phyloP scores from a whole-genome alignment of 2,329 filamentous ascomycete species.

The Fonsecaea pedrosoi region DNA sequence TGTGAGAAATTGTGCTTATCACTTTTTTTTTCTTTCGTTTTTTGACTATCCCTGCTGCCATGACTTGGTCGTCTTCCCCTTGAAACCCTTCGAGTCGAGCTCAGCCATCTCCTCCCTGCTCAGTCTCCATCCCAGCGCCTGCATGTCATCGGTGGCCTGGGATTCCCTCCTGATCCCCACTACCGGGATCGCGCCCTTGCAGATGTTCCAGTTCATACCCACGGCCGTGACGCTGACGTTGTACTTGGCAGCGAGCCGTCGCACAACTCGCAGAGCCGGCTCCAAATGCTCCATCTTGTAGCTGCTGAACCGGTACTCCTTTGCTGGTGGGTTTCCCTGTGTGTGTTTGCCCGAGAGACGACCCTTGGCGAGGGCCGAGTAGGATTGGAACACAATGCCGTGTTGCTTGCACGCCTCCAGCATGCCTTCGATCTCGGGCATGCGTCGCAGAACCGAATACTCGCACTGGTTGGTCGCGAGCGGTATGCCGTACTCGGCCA shows the following conservation, averaged over 20 bases:
- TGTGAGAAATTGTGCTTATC: too few relatives aligned
- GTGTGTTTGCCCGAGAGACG: slow-evolving; percentile 52
- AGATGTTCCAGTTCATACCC: slow-evolving; percentile 54
- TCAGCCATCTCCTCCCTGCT: slow-evolving; percentile 50
- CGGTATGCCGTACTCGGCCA: slow-evolving; percentile 48
- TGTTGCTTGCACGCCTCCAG: slow-evolving; percentile 50
- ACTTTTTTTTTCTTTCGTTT: too few relatives aligned
- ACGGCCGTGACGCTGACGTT: slow-evolving; percentile 48
- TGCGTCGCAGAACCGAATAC: slow-evolving; percentile 51
- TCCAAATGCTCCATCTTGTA: slow-evolving; percentile 55
- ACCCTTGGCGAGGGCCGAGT: slow-evolving; percentile 51
- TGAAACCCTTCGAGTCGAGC: slow-evolving; percentile 51
- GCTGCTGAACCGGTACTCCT: slow-evolving; percentile 49
- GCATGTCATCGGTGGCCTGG: slow-evolving; percentile 51
- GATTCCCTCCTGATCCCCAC: slow-evolving; percentile 51
- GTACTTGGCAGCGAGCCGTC: slow-evolving; percentile 47
- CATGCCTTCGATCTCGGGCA: slow-evolving; percentile 51
- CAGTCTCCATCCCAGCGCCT: slow-evolving; percentile 52
- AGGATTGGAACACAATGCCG: slow-evolving; percentile 53
- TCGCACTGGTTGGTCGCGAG: slow-evolving; percentile 56
- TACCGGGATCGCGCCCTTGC: slow-evolving; percentile 53
- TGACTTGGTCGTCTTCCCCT: slow-evolving; percentile 48
- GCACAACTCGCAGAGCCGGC: slow-evolving; percentile 47
- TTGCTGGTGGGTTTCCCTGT: slow-evolving; percentile 47
- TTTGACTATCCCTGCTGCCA: slow-evolving; percentile 53